Base-by-base conservation (phyloP, 148 eudicot genomes). In the Rhododendron williamsianum region DNA sequence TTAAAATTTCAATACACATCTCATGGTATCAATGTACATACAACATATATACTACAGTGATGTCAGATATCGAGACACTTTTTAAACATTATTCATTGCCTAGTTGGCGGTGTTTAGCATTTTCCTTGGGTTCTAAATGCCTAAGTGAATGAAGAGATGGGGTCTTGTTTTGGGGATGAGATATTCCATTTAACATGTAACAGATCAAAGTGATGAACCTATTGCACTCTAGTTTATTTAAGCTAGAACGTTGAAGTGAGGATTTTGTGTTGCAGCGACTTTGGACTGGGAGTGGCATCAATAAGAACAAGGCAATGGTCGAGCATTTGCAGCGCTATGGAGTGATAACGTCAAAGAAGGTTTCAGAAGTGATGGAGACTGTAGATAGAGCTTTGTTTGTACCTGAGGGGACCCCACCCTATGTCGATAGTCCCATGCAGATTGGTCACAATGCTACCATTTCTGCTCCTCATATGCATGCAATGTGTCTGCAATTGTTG, bases 391-490 rank as follows among this genome's bases (percentile, higher is more conserved):
- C 92, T 35, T 84, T 91, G 89, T 97, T 97, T 92, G 99, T 97
- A 83, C 99, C 98, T 54, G 87, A 87, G 38, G 99, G 95, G 27
- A 77, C 94, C 16, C 89, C 93, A 8, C 90, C 99, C 30, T 97
- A 97, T 80, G 91, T 90, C 46, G 99, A 97, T 82, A 94, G 92
- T 83, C 98, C 99, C 74, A 92, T 97, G 98, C 90, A 89, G 6
- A 97, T 97, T 82, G 98, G 98, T 41, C 92, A 91, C 84, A 97
- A 97, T 88, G 99, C 94, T 82, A 97, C 99, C 41, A 97, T 97
- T 84, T 97, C 99, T 60, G 99, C 99, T 43, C 99, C 99, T 85
- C 99, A 97, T 90, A 95, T 97, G 99, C 99, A 97, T 87, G 99
- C 98, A 4, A 92, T 87, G 85, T 97, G 99, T 89, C 98, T 97